These are phyloP conservation scores for Dendrothele bispora DNA, from an alignment of 768 basidiomycete species.

Conservation along the genomic window DNA sequence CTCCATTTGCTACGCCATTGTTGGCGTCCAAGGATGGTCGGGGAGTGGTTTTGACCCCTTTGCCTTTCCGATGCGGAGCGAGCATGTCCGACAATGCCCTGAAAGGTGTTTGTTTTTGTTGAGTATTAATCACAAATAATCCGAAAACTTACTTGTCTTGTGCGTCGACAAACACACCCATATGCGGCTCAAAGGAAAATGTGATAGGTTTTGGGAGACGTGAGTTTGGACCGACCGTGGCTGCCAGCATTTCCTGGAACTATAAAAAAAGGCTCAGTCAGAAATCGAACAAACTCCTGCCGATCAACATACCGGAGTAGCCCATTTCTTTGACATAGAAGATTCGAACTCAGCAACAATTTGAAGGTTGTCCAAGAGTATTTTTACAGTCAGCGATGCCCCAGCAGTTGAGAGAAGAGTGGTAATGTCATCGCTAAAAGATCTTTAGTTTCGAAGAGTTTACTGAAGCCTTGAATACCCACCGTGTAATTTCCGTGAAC, in stretches of 20 bases:
- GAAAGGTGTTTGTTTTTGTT: constrained; percentile 1
- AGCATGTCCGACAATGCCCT: constrained; percentile 93
- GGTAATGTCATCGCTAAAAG: constrained; percentile 80
- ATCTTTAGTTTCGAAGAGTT: neutral
- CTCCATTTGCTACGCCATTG: constrained; percentile 37
- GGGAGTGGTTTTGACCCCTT: constrained; percentile 40
- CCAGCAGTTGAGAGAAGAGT: constrained; percentile 78
- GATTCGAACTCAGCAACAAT: constrained; percentile 87
- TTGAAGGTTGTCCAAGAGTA: constrained; percentile 84
- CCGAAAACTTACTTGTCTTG: constrained; percentile 79
- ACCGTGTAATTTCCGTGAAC: constrained; percentile 93
- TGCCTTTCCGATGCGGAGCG: constrained; percentile 66
- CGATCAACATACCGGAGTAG: constrained; percentile 54
- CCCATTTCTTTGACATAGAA: constrained; percentile 80
- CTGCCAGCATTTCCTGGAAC: constrained; percentile 66
- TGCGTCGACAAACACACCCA: constrained; percentile 92
- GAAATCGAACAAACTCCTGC: neutral
- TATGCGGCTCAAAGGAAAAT: constrained; percentile 89
- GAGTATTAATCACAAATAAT: neutral
- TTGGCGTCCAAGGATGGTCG: constrained; percentile 69
- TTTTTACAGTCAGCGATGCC: constrained; percentile 68
- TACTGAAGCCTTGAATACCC: constrained; percentile 10
- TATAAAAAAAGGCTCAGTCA: constrained; percentile 21
- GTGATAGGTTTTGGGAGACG: constrained; percentile 72
- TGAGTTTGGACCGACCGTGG: constrained; percentile 48